Conservation (phyloP, 2,329 filamentous ascomycete genomes). For the Pseudocercospora ulei region DNA sequence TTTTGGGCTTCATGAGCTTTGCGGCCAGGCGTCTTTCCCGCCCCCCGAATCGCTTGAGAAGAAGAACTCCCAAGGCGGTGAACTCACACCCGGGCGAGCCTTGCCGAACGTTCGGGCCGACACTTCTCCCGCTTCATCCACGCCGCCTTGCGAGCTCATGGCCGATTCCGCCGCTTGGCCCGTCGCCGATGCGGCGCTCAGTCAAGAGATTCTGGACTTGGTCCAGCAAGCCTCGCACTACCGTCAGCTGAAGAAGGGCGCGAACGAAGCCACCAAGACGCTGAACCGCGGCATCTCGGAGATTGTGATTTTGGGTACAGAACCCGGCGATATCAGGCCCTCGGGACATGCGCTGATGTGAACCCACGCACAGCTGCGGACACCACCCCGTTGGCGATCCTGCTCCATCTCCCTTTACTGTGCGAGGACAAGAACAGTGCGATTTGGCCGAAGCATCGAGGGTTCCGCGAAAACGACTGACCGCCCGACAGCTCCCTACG, state of each 20-base stretch:
- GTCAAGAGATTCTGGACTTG: constrained; percentile 37
- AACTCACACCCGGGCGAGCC: constrained; percentile 32
- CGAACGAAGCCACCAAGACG: constrained; percentile 78
- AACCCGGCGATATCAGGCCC: constrained; percentile 53
- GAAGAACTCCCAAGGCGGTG: constrained; percentile 32
- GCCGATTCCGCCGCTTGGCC: constrained; percentile 42
- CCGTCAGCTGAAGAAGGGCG: constrained; percentile 73
- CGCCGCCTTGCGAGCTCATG: constrained; percentile 20
- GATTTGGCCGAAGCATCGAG: no score
- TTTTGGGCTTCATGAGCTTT: constrained; percentile 1
- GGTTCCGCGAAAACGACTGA: no score
- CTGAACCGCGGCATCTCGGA: constrained; percentile 85
- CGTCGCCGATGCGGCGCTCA: constrained; percentile 42
- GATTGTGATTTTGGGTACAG: constrained; percentile 78
- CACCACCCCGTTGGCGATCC: constrained; percentile 65
- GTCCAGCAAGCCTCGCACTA: constrained; percentile 57
- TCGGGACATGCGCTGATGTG: neutral
- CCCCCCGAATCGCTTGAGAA: constrained; percentile 8
- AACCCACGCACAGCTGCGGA: no score
- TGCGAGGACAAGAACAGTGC: constrained; percentile 68
- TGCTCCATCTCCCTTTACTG: constrained; percentile 80
- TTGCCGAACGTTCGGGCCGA: constrained; percentile 13
- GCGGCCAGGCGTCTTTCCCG: neutral
- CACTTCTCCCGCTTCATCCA: constrained; percentile 20
- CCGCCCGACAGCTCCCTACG: no score